Evolutionary conservation across 768 basidiomycete species (phyloP), one percentile per base, ranked within the genome.

Genomic region (Kockovaella imperatae): DNA sequence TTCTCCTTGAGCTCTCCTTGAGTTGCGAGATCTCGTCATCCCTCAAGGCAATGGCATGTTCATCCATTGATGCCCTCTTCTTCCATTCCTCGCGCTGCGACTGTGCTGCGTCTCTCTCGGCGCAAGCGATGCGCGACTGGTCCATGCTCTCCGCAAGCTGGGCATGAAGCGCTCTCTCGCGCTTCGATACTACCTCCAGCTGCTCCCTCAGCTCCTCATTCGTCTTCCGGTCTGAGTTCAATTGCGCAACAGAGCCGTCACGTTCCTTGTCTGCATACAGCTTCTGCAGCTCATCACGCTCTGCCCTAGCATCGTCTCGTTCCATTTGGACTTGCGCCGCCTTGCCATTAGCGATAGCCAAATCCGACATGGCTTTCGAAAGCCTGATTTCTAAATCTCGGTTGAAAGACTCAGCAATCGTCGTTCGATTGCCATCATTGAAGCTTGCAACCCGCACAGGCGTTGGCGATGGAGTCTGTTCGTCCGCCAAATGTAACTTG

Each of bases 381-480:
- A 63, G 45, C 21, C 62, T 32, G 38, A 67, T 67, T 42, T 63
- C 61, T 28, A 67, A 35, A 47, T 67, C 64, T 31, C 59, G 46
- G 5, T 47, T 46, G 38, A 58, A 54, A 4, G 51, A 49, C 28
- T 65, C 53, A 18, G 47, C 58, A 11, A 47, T 36, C 21, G 51
- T 57, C 7, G 60, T 57, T 34, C 60, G 35, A 34, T 55, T 54
- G 3, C 44, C 60, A 26, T 41, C 31, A 21, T 47, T 39, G 3
- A 21, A 11, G 4, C 25, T 34, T 13, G 30, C 20, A 4, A 20
- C 20, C 28, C 40, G 35, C 24, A 23, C 23, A 29, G 20, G 52
- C 17, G 8, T 17, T 17, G 26, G 44, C 35, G 6, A 25, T 3
- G 46, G 31, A 5, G 49, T 18, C 28, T 39, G 39, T 29, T 34